Evolutionary conservation across 305 asterid genomes (phyloP).

Genomic region (Ilex paraguariensis): DNA sequence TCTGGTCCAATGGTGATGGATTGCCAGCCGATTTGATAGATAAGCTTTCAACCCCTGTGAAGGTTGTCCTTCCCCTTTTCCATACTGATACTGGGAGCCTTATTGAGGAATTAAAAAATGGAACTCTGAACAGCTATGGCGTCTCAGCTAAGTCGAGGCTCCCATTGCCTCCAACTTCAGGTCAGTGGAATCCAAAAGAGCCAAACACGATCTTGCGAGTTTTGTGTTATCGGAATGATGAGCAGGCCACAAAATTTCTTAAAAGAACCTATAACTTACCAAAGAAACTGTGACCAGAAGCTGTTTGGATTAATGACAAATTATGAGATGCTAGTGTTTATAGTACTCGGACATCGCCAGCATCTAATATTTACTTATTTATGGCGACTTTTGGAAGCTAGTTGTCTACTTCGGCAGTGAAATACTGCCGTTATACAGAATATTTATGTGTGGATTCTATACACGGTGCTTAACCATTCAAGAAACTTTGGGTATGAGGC

Average conservation of each 20-base stretch:
- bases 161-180: constrained; percentile 69
- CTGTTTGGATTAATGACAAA: not conserved
- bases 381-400: no score
- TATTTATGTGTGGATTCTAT: no score
- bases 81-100: constrained; percentile 44
- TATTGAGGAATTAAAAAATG: constrained; percentile 39
- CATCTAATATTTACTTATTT: no score
- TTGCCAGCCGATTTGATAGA: constrained; percentile 68
- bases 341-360: no score
- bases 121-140: constrained; percentile 24
- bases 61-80: constrained; percentile 49
- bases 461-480: no score
- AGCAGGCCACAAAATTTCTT: constrained; percentile 56
- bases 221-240: constrained; percentile 65
- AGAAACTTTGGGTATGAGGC: no score
- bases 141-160: constrained; percentile 35
- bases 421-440: no score
- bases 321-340: not conserved
- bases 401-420: no score
- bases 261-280: constrained; percentile 61
- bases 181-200: constrained; percentile 66
- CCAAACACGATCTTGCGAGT: constrained; percentile 66
- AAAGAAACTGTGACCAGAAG: constrained; percentile 26
- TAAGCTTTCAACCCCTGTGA: constrained; percentile 37
- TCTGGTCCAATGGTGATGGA: constrained; percentile 89